Conservation (phyloP, 139 green algal genomes). For the Monoraphidium neglectum region DNA sequence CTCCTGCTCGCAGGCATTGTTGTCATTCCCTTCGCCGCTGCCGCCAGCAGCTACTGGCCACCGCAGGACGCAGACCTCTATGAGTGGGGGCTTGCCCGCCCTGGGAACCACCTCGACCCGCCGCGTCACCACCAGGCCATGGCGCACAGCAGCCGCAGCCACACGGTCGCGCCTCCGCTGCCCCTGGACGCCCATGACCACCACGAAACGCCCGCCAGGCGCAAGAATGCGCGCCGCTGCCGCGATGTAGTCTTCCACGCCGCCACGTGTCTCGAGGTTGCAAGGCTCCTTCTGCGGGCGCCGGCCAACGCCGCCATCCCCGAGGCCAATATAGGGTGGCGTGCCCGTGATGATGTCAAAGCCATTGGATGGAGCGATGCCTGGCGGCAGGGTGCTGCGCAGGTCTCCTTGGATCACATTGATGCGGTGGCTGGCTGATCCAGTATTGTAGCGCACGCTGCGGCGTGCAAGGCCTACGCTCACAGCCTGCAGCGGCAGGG, state of each 20-base stretch:
- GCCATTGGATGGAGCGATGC: not conserved
- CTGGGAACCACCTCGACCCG: constrained; percentile 14
- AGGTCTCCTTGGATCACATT: constrained; percentile 13
- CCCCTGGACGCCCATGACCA: constrained; percentile 7
- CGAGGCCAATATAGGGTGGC: constrained; percentile 26
- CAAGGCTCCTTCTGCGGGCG: constrained; percentile 26
- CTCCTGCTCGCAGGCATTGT: not conserved
- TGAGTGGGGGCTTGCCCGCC: constrained; percentile 20
- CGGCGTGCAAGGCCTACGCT: constrained; percentile 16
- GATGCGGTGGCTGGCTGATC: not conserved
- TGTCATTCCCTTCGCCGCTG: not conserved
- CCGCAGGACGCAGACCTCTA: constrained; percentile 24
- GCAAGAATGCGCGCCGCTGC: constrained; percentile 16
- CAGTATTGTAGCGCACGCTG: constrained; percentile 18
- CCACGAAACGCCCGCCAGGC: constrained; percentile 16
- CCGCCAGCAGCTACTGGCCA: constrained; percentile 26
- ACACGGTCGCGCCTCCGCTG: constrained; percentile 6
- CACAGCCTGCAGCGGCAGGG: not conserved
- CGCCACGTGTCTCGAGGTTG: constrained; percentile 24
- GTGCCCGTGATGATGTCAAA: constrained; percentile 33
- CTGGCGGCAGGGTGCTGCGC: not conserved
- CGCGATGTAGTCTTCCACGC: constrained; percentile 25
- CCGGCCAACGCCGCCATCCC: not conserved
- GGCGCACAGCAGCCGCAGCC: constrained; percentile 13
- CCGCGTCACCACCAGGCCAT: not conserved